Percentiles rank a stretch among this genome's conserved stretches.
Evolutionary conservation across 2,329 filamentous ascomycete genomes (phyloP).

Genomic region (Curvularia lunata): DNA sequence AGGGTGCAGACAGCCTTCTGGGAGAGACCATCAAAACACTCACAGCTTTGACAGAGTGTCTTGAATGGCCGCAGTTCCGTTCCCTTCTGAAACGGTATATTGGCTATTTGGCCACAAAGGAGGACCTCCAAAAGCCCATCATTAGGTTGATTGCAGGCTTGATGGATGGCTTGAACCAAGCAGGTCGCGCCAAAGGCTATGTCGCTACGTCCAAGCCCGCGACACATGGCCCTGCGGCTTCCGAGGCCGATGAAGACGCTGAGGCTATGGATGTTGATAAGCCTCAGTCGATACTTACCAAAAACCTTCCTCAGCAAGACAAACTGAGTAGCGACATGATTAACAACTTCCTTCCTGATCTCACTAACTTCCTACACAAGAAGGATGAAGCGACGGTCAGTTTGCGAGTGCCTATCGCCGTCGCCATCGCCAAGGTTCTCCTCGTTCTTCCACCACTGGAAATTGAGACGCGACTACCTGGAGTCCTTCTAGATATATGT

Average conservation of each 20-base stretch:
- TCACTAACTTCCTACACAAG: conserved; percentile 86
- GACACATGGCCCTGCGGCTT: conserved; percentile 53
- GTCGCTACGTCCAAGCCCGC: conserved; percentile 24
- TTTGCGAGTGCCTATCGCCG: conserved; percentile 85
- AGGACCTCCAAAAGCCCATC: conserved; percentile 83
- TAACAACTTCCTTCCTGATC: conserved; percentile 75
- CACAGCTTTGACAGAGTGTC: conserved; percentile 71
- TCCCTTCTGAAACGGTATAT: conserved; percentile 84
- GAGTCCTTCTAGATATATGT: conserved; percentile 88
- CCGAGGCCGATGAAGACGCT: conserved; percentile 22
- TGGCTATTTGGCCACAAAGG: conserved; percentile 78
- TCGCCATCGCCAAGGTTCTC: conserved; percentile 87
- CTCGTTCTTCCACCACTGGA: conserved; percentile 76
- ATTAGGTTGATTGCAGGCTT: conserved; percentile 81
- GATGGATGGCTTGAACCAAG: conserved; percentile 74
- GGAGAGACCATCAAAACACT: conserved; percentile 87
- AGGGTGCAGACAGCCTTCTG: conserved; percentile 76
- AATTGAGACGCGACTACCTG: conserved; percentile 76
- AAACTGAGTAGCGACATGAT: conserved; percentile 76
- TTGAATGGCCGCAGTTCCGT: conserved; percentile 92
- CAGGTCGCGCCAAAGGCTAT: conserved; percentile 51
- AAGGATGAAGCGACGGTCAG: conserved; percentile 96
- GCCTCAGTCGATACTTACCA: conserved; percentile 57
- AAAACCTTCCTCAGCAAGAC: conserved; percentile 68
- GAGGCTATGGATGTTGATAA: conserved; percentile 36